These are phyloP conservation scores for Trichophyton verrucosum DNA, from an alignment of 2,329 filamentous ascomycete genomes.

Conservation along the genomic window DNA sequence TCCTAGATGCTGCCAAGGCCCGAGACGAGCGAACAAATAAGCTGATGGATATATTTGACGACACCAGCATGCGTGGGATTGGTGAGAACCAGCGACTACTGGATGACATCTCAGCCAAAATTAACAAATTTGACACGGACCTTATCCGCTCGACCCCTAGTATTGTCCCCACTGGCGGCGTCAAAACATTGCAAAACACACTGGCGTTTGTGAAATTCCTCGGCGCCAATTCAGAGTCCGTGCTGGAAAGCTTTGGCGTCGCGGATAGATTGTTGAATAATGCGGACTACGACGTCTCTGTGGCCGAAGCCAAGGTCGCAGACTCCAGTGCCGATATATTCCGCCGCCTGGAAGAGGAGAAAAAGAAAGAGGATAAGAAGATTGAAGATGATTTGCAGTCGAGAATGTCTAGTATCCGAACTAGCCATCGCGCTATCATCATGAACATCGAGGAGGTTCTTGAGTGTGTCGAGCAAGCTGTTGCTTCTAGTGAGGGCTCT, in stretches of 20 bases:
- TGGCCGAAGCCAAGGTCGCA: conserved; percentile 39
- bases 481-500: not conserved
- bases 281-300: conserved; percentile 42
- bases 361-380: conserved; percentile 38
- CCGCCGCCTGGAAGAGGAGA: conserved; percentile 33
- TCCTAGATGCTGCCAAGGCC: conserved; percentile 38
- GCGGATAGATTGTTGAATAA: conserved; percentile 41
- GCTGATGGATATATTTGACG: conserved; percentile 41
- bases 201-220: conserved; percentile 30
- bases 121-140: conserved; percentile 27
- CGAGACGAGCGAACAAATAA: conserved; percentile 39
- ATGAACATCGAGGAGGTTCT: conserved; percentile 30
- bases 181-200: conserved; percentile 26
- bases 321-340: conserved; percentile 33
- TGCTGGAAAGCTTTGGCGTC: conserved; percentile 35
- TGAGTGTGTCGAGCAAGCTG: conserved; percentile 8
- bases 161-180: conserved; percentile 16
- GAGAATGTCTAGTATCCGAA: conserved; percentile 32
- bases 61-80: conserved; percentile 39
- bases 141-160: conserved; percentile 16
- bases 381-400: conserved; percentile 31
- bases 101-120: conserved; percentile 36
- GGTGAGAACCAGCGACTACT: conserved; percentile 41
- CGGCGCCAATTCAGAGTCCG: conserved; percentile 33
- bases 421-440: conserved; percentile 27